A percentile compares a stretch with the other conserved stretches of the same genome.
phyloP scores from a whole-genome alignment of 257 asterid genomes.

The Salvia rosmarinus region DNA sequence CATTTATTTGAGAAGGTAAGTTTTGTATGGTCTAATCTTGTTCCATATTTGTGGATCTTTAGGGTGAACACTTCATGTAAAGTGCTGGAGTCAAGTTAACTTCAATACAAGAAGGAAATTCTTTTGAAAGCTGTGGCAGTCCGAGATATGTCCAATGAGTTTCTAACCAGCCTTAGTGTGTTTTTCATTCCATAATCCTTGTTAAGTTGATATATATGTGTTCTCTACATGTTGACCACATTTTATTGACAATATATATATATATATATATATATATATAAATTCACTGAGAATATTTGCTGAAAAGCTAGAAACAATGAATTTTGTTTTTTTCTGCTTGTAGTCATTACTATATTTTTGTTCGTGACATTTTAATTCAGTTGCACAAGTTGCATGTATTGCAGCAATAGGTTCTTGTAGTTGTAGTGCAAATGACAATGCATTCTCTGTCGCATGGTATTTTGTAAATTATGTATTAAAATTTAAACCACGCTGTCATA shows the following conservation, averaged over 20 bases:
- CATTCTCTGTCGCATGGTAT: not conserved
- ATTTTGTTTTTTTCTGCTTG: constrained; percentile 4
- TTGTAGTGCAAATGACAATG: not conserved
- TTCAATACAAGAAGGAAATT: not conserved
- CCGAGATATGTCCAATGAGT: not conserved
- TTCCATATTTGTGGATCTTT: not conserved
- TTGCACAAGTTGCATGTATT: not conserved
- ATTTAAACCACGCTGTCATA: not conserved
- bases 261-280: too few relatives aligned
- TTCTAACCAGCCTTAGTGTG: constrained; percentile 19
- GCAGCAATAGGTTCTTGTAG: not conserved
- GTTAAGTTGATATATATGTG: constrained; percentile 1
- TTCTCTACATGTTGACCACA: not conserved
- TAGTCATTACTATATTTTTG: not conserved
- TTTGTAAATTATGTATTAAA: not conserved
- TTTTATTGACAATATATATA: not conserved
- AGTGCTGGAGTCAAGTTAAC: constrained; percentile 17
- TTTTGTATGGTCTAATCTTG: constrained; percentile 33
- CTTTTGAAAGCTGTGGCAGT: not conserved
- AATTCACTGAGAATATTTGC: not conserved
- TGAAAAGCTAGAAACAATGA: not conserved
- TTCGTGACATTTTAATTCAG: not conserved
- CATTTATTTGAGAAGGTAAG: constrained; percentile 71
- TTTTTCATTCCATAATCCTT: not conserved
- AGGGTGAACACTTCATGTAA: constrained; percentile 14